Evolutionary conservation across 23 red algal species (phyloP), one percentile per base, ranked within the genome.

Genomic region (Gracilaria vermiculophylla): DNA sequence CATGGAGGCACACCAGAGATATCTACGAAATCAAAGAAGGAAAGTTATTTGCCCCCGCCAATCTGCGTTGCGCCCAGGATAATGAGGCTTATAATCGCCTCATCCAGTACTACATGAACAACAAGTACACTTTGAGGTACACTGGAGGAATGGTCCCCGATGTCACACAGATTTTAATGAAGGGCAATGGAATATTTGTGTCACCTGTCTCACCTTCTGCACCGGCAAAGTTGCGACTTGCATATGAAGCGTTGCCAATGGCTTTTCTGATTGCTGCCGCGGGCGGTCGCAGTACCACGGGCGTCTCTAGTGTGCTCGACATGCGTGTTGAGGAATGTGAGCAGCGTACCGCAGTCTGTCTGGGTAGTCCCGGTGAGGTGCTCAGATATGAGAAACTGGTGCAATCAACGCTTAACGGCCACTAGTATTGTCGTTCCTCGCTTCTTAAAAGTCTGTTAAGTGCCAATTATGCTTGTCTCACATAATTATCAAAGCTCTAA

Each of bases 81-180:
- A 69, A 86, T 40, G 52, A 67, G 5, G 83, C 76, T 27, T 98
- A 98, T 60, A 76, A 78, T 27, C 34, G 40, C 24, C 77, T 98
- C 17, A 75, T 98, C 24, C 37, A 83, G 14, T 84, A 41, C 39
- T 98, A 86, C 47, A 81, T 98, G 53, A 74, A 15, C 34, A 62
- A 80, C 47, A 54, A 75, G 33, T 94, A 95, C 62, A 94, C 92
- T 19, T 57, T 98, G 78, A 82, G 96, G 27, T 98, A 98, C 55
- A 92, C 96, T 9, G 96, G 96, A 21, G 96, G 81, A 13, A 90
- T 98, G 83, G 96, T 94, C 42, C 86, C 96, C 7, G 96, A 98
- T 45, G 88, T 98, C 14, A 77, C 72, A 14, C 92, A 98, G 62
- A 48, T 98, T 43, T 58, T 98, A 13, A 58, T 92, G 77, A 82